Percentiles rank a stretch among this genome's conserved stretches.
These are phyloP conservation scores for Nymphaea thermarum DNA, from an alignment of 164 flowering plant genomes.

Conservation along the genomic window DNA sequence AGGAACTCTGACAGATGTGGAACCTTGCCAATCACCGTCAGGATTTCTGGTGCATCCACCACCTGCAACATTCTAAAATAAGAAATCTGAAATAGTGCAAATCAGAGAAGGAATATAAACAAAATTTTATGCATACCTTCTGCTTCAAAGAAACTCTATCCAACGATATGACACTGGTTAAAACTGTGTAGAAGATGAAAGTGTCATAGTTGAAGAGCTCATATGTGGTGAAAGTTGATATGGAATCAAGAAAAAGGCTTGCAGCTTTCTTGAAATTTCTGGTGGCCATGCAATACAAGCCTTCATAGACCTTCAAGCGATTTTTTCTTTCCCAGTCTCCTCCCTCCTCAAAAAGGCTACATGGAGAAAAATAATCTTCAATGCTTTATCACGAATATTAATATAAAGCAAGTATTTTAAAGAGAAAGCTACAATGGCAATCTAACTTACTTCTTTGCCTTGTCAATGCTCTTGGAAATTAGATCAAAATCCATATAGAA, in stretches of 20 bases:
- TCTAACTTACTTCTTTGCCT: constrained; percentile 73
- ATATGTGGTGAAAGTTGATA: constrained; percentile 95
- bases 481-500: constrained; percentile 97
- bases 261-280: constrained; percentile 91
- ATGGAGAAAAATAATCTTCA: background rate
- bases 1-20: constrained; percentile 75
- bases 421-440: background rate
- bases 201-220: constrained; percentile 90
- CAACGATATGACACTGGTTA: constrained; percentile 81
- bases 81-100: constrained; percentile 2
- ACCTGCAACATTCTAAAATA: constrained; percentile 39
- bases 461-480: constrained; percentile 89
- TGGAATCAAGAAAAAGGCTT: constrained; percentile 75
- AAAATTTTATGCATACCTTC: constrained; percentile 40
- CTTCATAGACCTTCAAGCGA: constrained; percentile 92
- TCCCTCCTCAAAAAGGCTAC: constrained; percentile 96
- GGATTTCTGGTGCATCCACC: constrained; percentile 96
- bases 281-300: constrained; percentile 87
- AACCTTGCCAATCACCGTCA: constrained; percentile 85
- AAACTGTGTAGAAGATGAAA: constrained; percentile 89
- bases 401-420: background rate
- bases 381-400: no score
- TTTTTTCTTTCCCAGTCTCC: constrained; percentile 99
- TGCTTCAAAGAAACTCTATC: constrained; percentile 92
- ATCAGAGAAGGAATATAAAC: background rate